Evolutionary conservation across 2,329 filamentous ascomycete genomes (phyloP).

Genomic region (Ophiostoma sp.): DNA sequence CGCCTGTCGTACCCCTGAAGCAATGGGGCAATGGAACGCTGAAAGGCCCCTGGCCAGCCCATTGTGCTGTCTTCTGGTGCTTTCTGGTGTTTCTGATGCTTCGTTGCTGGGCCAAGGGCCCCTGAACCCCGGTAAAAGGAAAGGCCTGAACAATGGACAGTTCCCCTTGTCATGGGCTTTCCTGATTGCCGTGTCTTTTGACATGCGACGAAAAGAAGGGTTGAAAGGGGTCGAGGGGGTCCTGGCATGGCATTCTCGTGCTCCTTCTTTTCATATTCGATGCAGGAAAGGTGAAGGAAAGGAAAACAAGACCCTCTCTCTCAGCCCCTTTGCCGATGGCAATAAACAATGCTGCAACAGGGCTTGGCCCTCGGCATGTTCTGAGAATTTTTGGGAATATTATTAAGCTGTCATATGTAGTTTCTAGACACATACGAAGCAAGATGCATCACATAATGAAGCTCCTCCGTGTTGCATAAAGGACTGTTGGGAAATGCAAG

Average conservation of each 20-base stretch:
- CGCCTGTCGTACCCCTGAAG: conserved; percentile 13
- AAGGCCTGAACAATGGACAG: neutral
- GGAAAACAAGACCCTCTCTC: neutral
- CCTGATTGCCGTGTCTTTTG: conserved; percentile 18
- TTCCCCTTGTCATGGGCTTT: conserved; percentile 10
- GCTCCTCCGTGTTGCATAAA: neutral
- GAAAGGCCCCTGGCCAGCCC: neutral
- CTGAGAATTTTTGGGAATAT: neutral
- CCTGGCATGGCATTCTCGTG: conserved; percentile 13
- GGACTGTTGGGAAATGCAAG: neutral
- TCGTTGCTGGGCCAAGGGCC: conserved; percentile 3
- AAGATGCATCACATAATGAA: neutral
- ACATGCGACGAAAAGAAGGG: neutral
- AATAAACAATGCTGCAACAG: conserved; percentile 1
- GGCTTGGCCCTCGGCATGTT: neutral
- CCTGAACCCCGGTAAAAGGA: neutral
- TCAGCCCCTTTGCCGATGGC: neutral
- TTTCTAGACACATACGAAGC: neutral
- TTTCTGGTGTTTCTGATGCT: neutral
- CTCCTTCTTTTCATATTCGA: conserved; percentile 10
- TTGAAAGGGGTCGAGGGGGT: neutral
- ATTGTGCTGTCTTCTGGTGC: neutral
- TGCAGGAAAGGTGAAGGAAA: neutral
- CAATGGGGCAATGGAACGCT: conserved; percentile 12
- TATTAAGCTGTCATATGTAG: neutral